Percentiles rank a stretch among this genome's conserved stretches.
These are phyloP conservation scores for Claviceps fusiformis DNA, from an alignment of 2,329 filamentous ascomycete species.

Conservation along the genomic window DNA sequence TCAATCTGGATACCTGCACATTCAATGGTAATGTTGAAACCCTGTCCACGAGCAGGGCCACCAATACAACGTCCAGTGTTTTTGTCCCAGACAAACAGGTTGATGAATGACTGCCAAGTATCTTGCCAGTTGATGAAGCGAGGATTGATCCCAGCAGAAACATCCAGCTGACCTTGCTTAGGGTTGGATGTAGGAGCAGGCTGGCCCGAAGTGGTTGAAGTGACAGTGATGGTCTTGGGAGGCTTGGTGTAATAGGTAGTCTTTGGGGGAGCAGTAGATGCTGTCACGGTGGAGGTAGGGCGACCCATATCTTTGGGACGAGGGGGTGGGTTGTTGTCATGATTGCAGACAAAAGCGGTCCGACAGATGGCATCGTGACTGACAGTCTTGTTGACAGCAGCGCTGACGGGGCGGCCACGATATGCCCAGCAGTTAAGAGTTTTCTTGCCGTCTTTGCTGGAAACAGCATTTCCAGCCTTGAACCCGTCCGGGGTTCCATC, in stretches of 20 bases:
- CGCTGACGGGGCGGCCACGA: conserved; percentile 25
- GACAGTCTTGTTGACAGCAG: conserved; percentile 24
- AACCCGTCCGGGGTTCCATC: conserved; percentile 26
- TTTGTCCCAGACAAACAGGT: conserved; percentile 27
- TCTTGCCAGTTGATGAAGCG: conserved; percentile 27
- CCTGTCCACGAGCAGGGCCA: conserved; percentile 19
- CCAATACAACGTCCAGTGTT: conserved; percentile 21
- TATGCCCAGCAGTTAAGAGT: conserved; percentile 29
- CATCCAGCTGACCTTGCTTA: conserved; percentile 16
- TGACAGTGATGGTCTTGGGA: conserved; percentile 13
- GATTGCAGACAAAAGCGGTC: conserved; percentile 29
- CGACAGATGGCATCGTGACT: conserved; percentile 24
- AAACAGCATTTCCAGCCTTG: conserved; percentile 26
- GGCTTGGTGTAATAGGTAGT: conserved; percentile 19
- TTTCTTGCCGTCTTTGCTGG: conserved; percentile 24
- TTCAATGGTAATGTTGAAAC: conserved; percentile 23
- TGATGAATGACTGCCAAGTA: conserved; percentile 25
- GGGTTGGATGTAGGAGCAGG: conserved; percentile 19
- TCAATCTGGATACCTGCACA: conserved; percentile 25
- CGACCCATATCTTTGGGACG: conserved; percentile 22
- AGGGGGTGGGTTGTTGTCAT: conserved; percentile 19
- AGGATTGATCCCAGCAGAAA: conserved; percentile 21
- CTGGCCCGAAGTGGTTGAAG: conserved; percentile 12
- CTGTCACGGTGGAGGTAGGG: conserved; percentile 21
- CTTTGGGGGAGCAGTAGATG: conserved; percentile 18